Evolutionary conservation across 1,284 basidiomycete genomes (phyloP).

Genomic region (Microbotryomycetes sp.): DNA sequence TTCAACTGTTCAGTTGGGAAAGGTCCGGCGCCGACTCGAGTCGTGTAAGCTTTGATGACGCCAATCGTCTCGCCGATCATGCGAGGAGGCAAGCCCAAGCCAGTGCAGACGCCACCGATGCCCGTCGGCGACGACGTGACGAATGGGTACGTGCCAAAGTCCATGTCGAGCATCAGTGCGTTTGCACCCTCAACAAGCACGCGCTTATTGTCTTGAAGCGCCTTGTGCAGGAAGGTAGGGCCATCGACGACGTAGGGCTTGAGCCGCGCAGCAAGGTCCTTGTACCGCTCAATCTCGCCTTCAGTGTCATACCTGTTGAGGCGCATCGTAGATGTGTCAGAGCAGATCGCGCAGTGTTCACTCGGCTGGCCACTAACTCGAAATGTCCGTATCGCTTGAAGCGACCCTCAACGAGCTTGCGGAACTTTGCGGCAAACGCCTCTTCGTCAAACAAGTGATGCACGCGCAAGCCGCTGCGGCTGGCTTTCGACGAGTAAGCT

Average conservation of each 20-base stretch:
- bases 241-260: constrained; percentile 85
- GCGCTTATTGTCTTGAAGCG: constrained; percentile 61
- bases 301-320: constrained; percentile 74
- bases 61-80: constrained; percentile 77
- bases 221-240: constrained; percentile 73
- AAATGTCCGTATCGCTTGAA: constrained; percentile 98
- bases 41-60: constrained; percentile 96
- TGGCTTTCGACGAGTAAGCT: constrained; percentile 95
- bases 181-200: constrained; percentile 96
- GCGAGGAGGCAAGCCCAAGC: constrained; percentile 87
- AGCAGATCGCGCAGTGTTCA: background rate
- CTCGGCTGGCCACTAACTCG: constrained; percentile 46
- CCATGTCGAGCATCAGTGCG: constrained; percentile 95
- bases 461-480: constrained; percentile 86
- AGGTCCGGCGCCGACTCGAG: constrained; percentile 91
- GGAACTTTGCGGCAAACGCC: constrained; percentile 83
- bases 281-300: constrained; percentile 86
- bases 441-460: constrained; percentile 89
- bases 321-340: background rate
- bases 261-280: constrained; percentile 76
- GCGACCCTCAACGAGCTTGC: constrained; percentile 89
- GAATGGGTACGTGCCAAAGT: constrained; percentile 95
- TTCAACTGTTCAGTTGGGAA: constrained; percentile 95
- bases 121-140: constrained; percentile 90
- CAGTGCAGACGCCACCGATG: constrained; percentile 92